Evolutionary conservation across 1,284 basidiomycete species (phyloP), one percentile per base, ranked within the genome.

Genomic region (Marasmius fiardii): DNA sequence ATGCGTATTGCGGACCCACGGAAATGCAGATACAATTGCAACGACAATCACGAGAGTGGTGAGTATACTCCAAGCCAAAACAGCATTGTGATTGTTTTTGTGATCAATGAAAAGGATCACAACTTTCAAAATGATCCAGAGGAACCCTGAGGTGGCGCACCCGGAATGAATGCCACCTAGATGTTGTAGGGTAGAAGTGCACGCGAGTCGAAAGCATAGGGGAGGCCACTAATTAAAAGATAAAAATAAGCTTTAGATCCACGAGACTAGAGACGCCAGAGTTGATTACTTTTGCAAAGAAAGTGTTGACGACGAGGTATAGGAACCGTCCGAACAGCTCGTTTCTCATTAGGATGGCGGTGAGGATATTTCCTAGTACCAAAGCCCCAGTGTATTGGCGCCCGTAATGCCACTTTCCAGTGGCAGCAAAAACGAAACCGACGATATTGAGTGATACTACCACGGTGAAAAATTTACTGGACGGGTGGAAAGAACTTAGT

Each of bases 91-190:
- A 57, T 79, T 79, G 39, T 75, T 60, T 55, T 74, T 65, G 56
- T 75, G 75, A 52, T 74, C 64, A 44, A 69, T 71, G 68, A 78
- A 85, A 31, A 80, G 81, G 55, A 75, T 75, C 54, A 83, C 75
- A 41, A 87, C 73, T 66, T 83, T 83, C 59, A 80, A 75, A 21
- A 87, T 66, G 51, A 89, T 71, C 86, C 88, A 89, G 14, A 78
- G 70, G 18, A 83, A 74, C 54, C 85, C 86, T 14, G 85, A 86
- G 18, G 83, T 67, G 1, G 85, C 86, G 62, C 88, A 90, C 12
- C 87, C 87, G 51, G 82, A 82, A 63, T 90, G 88, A 58, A 90
- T 88, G 24, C 88, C 88, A 37, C 88, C 88, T 35, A 90, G 77
- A 70, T 90, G 88, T 74, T 87, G 85, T 33, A 89, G 77, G 7